Evolutionary conservation across 305 asterid genomes (phyloP).

Genomic region (Petunia hybrid): DNA sequence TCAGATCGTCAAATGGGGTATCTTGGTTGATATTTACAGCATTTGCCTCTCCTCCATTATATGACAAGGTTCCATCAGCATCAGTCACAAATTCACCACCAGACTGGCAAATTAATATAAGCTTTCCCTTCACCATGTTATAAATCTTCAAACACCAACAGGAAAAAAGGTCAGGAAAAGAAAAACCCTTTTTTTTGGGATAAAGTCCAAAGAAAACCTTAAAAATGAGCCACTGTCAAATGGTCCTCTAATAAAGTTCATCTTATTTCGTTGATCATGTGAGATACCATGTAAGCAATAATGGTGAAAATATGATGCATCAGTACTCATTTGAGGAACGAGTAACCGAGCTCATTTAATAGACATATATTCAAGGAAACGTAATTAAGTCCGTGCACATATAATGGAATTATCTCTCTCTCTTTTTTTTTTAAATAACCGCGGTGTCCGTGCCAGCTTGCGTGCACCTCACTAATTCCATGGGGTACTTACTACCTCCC

Average conservation of each 20-base stretch:
- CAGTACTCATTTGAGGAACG: conserved; percentile 11
- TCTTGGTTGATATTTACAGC: conserved; percentile 78
- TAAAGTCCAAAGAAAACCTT: neutral
- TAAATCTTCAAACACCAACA: conserved; percentile 52
- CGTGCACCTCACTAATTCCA: too few species aligned
- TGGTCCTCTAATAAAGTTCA: conserved; percentile 1
- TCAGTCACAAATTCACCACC: conserved; percentile 82
- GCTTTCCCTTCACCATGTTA: conserved; percentile 89
- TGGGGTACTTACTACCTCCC: too few species aligned
- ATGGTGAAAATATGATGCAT: conserved; percentile 27
- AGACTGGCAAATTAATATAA: conserved; percentile 86
- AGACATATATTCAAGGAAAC: neutral
- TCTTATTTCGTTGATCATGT: neutral
- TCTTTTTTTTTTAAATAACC: too few species aligned
- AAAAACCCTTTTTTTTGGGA: neutral
- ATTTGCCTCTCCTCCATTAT: conserved; percentile 85
- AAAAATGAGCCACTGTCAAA: conserved; percentile 18
- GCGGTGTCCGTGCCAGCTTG: too few species aligned
- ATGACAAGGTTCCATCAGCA: conserved; percentile 76
- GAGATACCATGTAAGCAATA: neutral
- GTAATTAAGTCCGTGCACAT: neutral
- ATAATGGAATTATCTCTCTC: too few species aligned
- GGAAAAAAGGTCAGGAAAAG: conserved; percentile 36
- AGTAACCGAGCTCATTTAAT: neutral
- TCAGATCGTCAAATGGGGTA: conserved; percentile 69